Evolutionary conservation across 495 filamentous ascomycete species (phyloP), one percentile per base, ranked within the genome.

Genomic region (Xylaria curta): DNA sequence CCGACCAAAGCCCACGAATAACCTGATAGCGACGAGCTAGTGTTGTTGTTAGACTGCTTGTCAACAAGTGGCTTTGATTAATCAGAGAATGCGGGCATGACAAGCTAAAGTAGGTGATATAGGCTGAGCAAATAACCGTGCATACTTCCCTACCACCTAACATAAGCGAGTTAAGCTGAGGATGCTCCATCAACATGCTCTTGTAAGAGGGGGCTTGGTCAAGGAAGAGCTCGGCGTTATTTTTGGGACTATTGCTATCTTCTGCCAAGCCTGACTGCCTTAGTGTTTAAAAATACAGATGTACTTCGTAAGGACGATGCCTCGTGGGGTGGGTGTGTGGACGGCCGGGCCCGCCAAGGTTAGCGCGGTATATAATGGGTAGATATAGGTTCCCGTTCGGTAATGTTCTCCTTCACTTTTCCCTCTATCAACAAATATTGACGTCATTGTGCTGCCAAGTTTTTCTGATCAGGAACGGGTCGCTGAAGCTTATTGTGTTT

Each of bases 91-190:
- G 58, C 19, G 17, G 31, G 58, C 58, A 60, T 38, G 15, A 56
- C 53, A 31, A 56, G 26, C 58, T 38, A 60, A 31, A 56, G 5
- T 38, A 60, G 58, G 19, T 12, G 28, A 40, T 40, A 38, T 38
- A 60, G 58, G 53, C 53, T 60, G 58, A 60, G 58, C 58, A 60
- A 38, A 60, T 21, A 60, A 40, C 58, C 58, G 58, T 38, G 58
- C 58, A 38, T 60, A 6, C 58, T 36, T 38, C 17, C 58, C n/a
- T 38, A 3, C 8, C 58, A 8, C 17, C 33, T 36, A 21, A 28
- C 58, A 42, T 42, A 13, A 13, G 38, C 38, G 38, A 42, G 38
- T 42, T 42, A 13, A 42, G 38, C 38, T 12, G 38, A 42, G 3
- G 24, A 17, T 31, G 53, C 21, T 56, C 51, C 51, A 54, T 54